phyloP scores from a whole-genome alignment of 2,329 filamentous ascomycete genomes.

The Ceratocystis albifundus region DNA sequence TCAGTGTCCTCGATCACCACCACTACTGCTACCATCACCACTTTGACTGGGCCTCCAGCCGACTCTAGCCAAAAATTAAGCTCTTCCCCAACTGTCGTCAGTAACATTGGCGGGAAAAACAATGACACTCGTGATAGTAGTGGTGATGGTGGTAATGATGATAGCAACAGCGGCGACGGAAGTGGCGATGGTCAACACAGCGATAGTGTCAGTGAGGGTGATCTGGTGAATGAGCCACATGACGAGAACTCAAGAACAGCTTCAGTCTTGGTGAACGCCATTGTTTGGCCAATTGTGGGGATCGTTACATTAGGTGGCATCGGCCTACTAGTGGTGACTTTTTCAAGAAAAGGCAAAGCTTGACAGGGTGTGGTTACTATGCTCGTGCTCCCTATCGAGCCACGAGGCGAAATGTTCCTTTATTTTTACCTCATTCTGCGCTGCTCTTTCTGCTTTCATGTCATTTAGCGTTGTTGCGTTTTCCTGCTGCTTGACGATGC shows the following conservation, averaged over 20 bases:
- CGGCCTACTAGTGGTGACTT: constrained; percentile 9
- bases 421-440: constrained; percentile 3
- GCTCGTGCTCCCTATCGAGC: not conserved
- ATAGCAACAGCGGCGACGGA: not conserved
- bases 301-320: constrained; percentile 7
- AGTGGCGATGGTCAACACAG: not conserved
- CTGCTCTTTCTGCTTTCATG: constrained; percentile 11
- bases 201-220: constrained; percentile 6
- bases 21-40: not conserved
- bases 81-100: not conserved
- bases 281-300: constrained; percentile 21
- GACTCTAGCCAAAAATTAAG: not conserved
- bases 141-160: not conserved
- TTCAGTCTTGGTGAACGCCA: constrained; percentile 16
- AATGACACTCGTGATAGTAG: not conserved
- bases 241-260: constrained; percentile 5
- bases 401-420: not conserved
- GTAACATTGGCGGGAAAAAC: not conserved
- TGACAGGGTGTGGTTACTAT: not conserved
- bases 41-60: not conserved
- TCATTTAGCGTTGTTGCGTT: not conserved
- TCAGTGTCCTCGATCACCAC: not conserved
- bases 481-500: not conserved
- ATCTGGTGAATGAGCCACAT: not conserved
- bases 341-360: not conserved